A percentile compares a stretch with the other conserved stretches of the same genome.
Conservation (phyloP, 2,329 filamentous ascomycete species). For the Chrysoporthe cubensis region DNA sequence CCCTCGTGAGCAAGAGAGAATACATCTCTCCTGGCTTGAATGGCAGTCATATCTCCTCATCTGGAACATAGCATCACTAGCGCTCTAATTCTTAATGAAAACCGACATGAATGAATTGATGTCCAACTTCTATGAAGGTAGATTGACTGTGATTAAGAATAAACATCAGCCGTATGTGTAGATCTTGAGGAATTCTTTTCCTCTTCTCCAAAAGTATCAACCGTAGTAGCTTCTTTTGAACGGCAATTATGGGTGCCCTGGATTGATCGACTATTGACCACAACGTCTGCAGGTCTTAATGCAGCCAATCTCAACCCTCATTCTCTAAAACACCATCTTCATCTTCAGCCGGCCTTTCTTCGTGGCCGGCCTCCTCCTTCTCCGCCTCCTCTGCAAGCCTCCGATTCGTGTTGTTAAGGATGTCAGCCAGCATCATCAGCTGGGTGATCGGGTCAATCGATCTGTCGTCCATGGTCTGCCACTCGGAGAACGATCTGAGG, state of each 20-base stretch:
- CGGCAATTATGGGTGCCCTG: too few species aligned
- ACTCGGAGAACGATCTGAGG: not conserved
- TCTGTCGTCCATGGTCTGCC: not conserved
- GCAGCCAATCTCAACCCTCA: not conserved
- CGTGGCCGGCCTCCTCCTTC: not conserved
- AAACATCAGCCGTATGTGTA: not conserved
- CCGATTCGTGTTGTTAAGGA: not conserved
- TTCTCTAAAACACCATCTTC: not conserved
- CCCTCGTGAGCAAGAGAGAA: conserved; percentile 3
- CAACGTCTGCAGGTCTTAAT: too few species aligned
- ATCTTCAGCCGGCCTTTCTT: not conserved
- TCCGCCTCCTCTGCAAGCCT: not conserved
- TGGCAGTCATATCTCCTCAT: too few species aligned
- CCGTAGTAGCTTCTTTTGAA: too few species aligned
- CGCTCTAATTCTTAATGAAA: conserved; percentile 1
- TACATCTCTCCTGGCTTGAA: not conserved
- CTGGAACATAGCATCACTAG: not conserved
- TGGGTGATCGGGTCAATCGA: not conserved
- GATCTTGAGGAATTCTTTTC: too few species aligned
- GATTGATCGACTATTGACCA: too few species aligned
- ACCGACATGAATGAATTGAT: not conserved
- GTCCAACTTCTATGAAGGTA: not conserved
- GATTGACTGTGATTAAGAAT: not conserved
- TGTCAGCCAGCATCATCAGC: conserved; percentile 1
- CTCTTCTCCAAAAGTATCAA: too few species aligned